A percentile compares a stretch with the other conserved stretches of the same genome.
These are phyloP conservation scores for Aspergillus diversus DNA, from an alignment of 495 filamentous ascomycete species.

Conservation along the genomic window DNA sequence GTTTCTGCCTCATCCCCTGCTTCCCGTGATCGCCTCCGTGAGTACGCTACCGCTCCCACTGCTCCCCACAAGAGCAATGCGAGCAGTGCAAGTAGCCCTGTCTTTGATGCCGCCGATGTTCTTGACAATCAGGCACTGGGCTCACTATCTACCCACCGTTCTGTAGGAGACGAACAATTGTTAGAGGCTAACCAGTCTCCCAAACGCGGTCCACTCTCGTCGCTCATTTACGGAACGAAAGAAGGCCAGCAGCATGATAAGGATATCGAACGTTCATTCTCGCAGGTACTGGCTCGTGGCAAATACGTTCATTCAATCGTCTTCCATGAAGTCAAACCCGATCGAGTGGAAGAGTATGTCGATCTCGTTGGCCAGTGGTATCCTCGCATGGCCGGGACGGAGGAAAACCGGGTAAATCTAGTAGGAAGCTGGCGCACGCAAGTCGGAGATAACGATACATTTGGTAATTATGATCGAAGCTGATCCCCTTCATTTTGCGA, in stretches of 20 bases:
- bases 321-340: constrained; percentile 94
- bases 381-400: constrained; percentile 75
- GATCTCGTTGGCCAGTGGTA: constrained; percentile 92
- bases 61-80: constrained; percentile 60
- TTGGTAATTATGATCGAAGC: constrained; percentile 60
- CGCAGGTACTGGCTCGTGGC: constrained; percentile 87
- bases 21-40: constrained; percentile 43
- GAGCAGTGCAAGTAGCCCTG: constrained; percentile 41
- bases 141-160: constrained; percentile 66
- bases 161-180: constrained; percentile 51
- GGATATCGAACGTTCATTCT: constrained; percentile 94
- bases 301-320: constrained; percentile 99
- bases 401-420: constrained; percentile 90
- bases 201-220: constrained; percentile 57
- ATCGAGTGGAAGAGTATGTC: constrained; percentile 93
- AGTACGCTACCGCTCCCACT: constrained; percentile 55
- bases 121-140: constrained; percentile 56
- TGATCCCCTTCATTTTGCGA: constrained; percentile 1
- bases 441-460: constrained; percentile 96
- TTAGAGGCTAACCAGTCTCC: constrained; percentile 51
- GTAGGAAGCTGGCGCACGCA: constrained; percentile 99
- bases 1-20: constrained; percentile 45
- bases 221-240: constrained; percentile 93
- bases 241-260: constrained; percentile 90
- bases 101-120: constrained; percentile 44